Percentiles rank a stretch among this genome's conserved stretches.
Conservation (phyloP, 768 basidiomycete species). For the Leccinum rimulosum region DNA sequence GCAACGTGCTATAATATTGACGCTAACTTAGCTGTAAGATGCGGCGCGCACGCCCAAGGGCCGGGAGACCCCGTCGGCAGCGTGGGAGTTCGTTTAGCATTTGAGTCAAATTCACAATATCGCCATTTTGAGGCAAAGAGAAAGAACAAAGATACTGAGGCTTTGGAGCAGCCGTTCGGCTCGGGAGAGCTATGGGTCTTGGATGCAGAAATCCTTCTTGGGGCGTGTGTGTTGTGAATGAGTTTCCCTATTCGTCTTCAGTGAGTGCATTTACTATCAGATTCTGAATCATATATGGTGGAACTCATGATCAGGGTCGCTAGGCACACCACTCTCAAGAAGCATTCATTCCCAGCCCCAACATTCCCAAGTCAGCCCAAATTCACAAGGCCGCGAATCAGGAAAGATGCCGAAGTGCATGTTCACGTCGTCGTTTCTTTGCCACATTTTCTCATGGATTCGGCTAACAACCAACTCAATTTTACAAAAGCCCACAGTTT, state of each 20-base stretch:
- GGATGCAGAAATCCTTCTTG: neutral
- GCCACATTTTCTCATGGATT: conserved; percentile 1
- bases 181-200: neutral
- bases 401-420: neutral
- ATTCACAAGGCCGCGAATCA: neutral
- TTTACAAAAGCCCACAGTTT: neutral
- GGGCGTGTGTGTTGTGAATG: neutral
- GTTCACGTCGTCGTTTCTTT: neutral
- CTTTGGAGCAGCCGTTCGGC: neutral
- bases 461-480: neutral
- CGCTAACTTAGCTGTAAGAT: neutral
- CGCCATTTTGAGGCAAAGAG: neutral
- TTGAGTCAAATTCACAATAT: neutral
- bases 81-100: neutral
- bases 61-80: neutral
- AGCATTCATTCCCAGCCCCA: neutral
- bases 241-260: neutral
- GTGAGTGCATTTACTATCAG: neutral
- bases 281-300: neutral
- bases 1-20: neutral
- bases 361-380: neutral
- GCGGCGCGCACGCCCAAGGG: too few species aligned
- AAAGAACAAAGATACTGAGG: neutral
- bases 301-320: neutral
- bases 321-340: neutral